phyloP scores from a whole-genome alignment of 345 rosid genomes.

The Durio zibethinus region DNA sequence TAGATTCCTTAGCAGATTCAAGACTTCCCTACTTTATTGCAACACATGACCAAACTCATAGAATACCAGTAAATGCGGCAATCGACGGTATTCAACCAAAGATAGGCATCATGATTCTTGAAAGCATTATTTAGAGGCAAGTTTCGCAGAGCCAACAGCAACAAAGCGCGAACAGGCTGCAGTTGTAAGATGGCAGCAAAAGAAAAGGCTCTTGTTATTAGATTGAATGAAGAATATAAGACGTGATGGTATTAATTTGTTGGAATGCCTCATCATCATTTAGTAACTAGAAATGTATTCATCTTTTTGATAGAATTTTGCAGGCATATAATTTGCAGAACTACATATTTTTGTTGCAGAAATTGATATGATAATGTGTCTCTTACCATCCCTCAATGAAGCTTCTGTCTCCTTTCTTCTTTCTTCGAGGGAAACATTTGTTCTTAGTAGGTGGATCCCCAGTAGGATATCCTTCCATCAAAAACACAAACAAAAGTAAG shows the following conservation, averaged over 20 bases:
- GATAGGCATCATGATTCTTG: neutral
- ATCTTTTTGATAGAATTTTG: neutral
- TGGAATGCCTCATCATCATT: neutral
- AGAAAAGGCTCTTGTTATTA: too few species aligned
- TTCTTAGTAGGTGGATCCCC: conserved; percentile 29
- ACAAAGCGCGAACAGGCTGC: conserved; percentile 62
- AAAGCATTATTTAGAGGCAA: conserved; percentile 36
- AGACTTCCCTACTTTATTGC: neutral
- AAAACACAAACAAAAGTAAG: conserved; percentile 8
- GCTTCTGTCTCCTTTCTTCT: conserved; percentile 55
- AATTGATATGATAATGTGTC: neutral
- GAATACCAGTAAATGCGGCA: neutral
- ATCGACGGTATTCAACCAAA: neutral
- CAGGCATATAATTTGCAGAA: neutral
- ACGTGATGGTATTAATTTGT: neutral
- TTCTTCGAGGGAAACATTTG: conserved; percentile 28
- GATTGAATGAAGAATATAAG: too few species aligned
- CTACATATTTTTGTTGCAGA: neutral
- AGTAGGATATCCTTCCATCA: conserved; percentile 37
- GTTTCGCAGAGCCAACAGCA: conserved; percentile 69
- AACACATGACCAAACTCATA: neutral
- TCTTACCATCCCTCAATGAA: conserved; percentile 64
- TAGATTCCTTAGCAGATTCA: neutral
- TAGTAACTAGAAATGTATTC: too few species aligned
- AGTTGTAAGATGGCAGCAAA: neutral